Percentiles rank a stretch among this genome's conserved stretches.
Conservation (phyloP, 768 basidiomycete genomes). For the Boletus speciosus region DNA sequence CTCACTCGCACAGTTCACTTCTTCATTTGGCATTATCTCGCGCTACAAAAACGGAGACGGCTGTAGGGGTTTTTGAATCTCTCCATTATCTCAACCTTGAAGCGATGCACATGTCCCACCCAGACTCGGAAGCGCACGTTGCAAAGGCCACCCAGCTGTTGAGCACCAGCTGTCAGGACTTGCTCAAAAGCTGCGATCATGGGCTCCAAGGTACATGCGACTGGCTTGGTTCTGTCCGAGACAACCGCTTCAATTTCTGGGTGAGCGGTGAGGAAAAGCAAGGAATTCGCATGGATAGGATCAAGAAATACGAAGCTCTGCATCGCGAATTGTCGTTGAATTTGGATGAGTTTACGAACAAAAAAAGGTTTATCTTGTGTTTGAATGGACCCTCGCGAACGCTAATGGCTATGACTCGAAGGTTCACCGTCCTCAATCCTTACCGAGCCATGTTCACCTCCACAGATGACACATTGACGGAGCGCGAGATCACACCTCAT, state of each 20-base stretch:
- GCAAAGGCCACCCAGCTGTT: slow-evolving; percentile 44
- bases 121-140: slow-evolving; percentile 42
- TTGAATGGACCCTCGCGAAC: background rate
- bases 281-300: slow-evolving; percentile 29
- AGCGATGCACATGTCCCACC: slow-evolving; percentile 49
- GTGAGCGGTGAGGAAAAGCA: slow-evolving; percentile 29
- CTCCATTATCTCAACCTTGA: slow-evolving; percentile 70
- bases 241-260: slow-evolving; percentile 39
- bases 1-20: slow-evolving; percentile 38
- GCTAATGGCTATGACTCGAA: slow-evolving; percentile 31
- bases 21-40: slow-evolving; percentile 36
- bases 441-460: slow-evolving; percentile 52
- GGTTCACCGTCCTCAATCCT: slow-evolving; percentile 50
- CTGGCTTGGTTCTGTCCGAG: slow-evolving; percentile 48
- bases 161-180: slow-evolving; percentile 48
- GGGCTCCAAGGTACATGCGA: slow-evolving; percentile 40
- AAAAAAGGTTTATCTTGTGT: slow-evolving; percentile 42
- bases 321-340: slow-evolving; percentile 34
- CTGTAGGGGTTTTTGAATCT: slow-evolving; percentile 72
- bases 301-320: slow-evolving; percentile 38
- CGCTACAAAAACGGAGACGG: slow-evolving; percentile 40
- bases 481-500: slow-evolving; percentile 53
- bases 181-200: slow-evolving; percentile 43
- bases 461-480: slow-evolving; percentile 22
- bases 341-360: slow-evolving; percentile 46